A percentile compares a stretch with the other conserved stretches of the same genome.
Evolutionary conservation across 371 early-diverging fungal species (phyloP).

Genomic region (Mucor circinelloides): DNA sequence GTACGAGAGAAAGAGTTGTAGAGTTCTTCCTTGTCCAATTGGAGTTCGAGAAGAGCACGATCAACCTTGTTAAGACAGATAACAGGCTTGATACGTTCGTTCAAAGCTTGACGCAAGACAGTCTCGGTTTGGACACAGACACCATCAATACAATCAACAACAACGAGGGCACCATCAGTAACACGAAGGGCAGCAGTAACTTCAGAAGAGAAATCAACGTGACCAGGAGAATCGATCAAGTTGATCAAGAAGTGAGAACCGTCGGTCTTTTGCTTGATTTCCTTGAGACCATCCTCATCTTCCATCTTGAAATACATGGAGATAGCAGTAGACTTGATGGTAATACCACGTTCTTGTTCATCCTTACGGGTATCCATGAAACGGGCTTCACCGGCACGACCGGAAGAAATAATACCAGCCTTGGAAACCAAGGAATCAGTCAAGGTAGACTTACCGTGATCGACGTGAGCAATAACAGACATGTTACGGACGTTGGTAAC

Average conservation of each 20-base stretch:
- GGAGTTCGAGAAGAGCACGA: conserved; percentile 98
- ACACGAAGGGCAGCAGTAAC: conserved; percentile 99
- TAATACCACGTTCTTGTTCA: conserved; percentile 99
- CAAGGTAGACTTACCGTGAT: conserved; percentile 97
- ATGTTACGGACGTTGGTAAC: conserved; percentile 99
- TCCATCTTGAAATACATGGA: conserved; percentile 98
- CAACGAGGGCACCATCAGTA: conserved; percentile 99
- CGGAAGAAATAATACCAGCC: conserved; percentile 98
- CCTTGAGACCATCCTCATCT: conserved; percentile 79
- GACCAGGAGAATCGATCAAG: conserved; percentile 99
- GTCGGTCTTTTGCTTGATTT: conserved; percentile 91
- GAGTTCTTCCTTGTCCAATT: conserved; percentile 94
- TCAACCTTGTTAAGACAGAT: conserved; percentile 99
- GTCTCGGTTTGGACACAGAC: conserved; percentile 99
- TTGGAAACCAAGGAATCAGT: conserved; percentile 98
- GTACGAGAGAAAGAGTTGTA: conserved; percentile 90
- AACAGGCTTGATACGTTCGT: conserved; percentile 99
- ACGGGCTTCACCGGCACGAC: conserved; percentile 97
- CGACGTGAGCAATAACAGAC: conserved; percentile 99
- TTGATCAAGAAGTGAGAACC: conserved; percentile 96
- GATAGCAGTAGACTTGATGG: conserved; percentile 99
- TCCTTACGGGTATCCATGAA: conserved; percentile 99
- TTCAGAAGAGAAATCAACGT: conserved; percentile 99
- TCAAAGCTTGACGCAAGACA: conserved; percentile 99
- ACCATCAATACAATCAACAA: conserved; percentile 99